Evolutionary conservation across 441 rosid species (phyloP).

Genomic region (Adansonia grandidieri): DNA sequence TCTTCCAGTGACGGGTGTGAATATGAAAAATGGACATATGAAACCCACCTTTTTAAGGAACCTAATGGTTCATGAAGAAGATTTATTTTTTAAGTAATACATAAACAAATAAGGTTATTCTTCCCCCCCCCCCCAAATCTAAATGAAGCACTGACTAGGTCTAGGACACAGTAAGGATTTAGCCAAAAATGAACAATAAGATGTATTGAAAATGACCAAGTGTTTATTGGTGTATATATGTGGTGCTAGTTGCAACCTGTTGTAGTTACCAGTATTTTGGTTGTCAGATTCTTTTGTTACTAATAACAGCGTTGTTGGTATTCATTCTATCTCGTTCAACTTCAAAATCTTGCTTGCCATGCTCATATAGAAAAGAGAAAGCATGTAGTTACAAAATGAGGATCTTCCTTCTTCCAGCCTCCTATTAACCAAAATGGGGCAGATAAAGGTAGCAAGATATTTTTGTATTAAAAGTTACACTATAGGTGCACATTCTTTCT

Average conservation of each 20-base stretch:
- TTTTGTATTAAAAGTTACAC: background rate
- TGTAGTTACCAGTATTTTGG: slow-evolving; percentile 4
- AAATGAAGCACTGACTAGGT: slow-evolving; percentile 17
- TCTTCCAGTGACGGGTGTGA: background rate
- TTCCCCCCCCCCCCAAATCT: background rate
- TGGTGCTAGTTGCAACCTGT: background rate
- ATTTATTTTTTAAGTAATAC: slow-evolving; percentile 3
- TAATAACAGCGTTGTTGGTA: slow-evolving; percentile 9
- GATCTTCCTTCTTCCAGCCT: background rate
- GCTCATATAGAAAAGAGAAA: background rate
- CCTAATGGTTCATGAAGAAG: slow-evolving; percentile 7
- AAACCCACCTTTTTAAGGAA: background rate
- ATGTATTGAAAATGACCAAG: background rate
- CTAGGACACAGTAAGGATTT: background rate
- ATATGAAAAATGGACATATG: background rate
- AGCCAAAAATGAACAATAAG: background rate
- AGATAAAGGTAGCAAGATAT: background rate
- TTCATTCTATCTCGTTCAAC: background rate
- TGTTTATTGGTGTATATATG: background rate
- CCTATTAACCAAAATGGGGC: slow-evolving; percentile 9
- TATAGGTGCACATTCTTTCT: slow-evolving; percentile 2
- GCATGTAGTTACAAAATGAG: background rate
- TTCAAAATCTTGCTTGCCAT: background rate
- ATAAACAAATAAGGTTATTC: background rate
- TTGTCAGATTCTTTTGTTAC: background rate